Percentiles rank a stretch among this genome's conserved stretches.
These are phyloP conservation scores for Boechera retrofracta DNA, from an alignment of 345 rosid species.

Conservation along the genomic window DNA sequence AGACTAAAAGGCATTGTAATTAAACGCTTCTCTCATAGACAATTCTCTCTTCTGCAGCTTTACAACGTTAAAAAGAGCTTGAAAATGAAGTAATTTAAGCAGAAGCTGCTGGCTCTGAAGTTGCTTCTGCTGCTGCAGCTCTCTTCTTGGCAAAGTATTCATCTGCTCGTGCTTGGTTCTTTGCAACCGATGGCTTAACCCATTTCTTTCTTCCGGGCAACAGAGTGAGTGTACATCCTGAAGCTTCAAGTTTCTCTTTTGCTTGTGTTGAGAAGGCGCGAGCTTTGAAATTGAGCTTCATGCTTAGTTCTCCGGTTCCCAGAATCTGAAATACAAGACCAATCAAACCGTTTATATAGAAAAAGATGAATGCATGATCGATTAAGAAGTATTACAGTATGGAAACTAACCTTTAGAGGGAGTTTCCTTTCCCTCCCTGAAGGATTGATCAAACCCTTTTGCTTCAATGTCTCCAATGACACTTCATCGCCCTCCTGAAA, in stretches of 20 bases:
- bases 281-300: slow-evolving; percentile 79
- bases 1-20: slow-evolving; percentile 1
- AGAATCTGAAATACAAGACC: slow-evolving; percentile 59
- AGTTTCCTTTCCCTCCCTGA: slow-evolving; percentile 94
- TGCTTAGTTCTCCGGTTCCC: slow-evolving; percentile 77
- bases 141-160: slow-evolving; percentile 89
- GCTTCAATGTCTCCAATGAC: slow-evolving; percentile 73
- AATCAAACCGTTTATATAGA: not conserved
- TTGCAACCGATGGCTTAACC: slow-evolving; percentile 85
- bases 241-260: slow-evolving; percentile 83
- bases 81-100: slow-evolving; percentile 40
- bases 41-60: slow-evolving; percentile 33
- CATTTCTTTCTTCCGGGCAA: slow-evolving; percentile 93
- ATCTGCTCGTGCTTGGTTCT: slow-evolving; percentile 82
- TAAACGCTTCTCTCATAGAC: slow-evolving; percentile 21
- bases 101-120: slow-evolving; percentile 54
- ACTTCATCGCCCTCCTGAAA: slow-evolving; percentile 92
- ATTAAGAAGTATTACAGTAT: not conserved
- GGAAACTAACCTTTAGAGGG: slow-evolving; percentile 74
- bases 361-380: not conserved
- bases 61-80: slow-evolving; percentile 34
- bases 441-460: slow-evolving; percentile 85
- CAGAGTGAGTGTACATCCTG: slow-evolving; percentile 75
- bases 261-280: slow-evolving; percentile 80
- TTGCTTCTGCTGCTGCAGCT: slow-evolving; percentile 56